These are phyloP conservation scores for Panicum miliaceum DNA, from an alignment of 176 grass and related monocot species.

Conservation along the genomic window DNA sequence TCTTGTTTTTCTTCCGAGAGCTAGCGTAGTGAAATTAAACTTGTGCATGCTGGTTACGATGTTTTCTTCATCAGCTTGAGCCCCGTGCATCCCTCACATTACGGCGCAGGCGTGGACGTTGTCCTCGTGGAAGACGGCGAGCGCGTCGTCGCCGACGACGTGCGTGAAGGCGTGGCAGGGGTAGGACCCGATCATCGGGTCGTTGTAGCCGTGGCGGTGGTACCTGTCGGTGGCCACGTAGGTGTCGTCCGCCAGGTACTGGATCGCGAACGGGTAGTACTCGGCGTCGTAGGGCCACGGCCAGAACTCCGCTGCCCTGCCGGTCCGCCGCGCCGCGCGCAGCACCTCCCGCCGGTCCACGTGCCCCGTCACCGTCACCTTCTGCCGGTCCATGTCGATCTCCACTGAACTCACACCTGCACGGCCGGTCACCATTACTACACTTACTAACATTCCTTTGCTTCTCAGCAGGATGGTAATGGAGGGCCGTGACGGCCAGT, in stretches of 20 bases:
- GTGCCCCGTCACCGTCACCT: conserved; percentile 87
- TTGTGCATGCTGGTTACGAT: neutral
- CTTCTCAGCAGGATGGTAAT: neutral
- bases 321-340: conserved; percentile 73
- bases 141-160: conserved; percentile 67
- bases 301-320: conserved; percentile 85
- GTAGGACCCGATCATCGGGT: conserved; percentile 59
- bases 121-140: conserved; percentile 75
- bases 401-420: conserved; percentile 72
- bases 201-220: conserved; percentile 80
- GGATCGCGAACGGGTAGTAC: conserved; percentile 81
- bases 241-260: conserved; percentile 76
- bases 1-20: no score
- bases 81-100: conserved; percentile 43
- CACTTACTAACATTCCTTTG: neutral
- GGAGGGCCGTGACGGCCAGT: neutral
- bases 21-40: neutral
- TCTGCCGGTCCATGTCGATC: conserved; percentile 83
- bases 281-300: conserved; percentile 75
- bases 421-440: neutral
- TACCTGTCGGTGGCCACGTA: conserved; percentile 68
- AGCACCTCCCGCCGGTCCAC: conserved; percentile 68
- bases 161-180: conserved; percentile 73
- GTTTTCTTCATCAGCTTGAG: neutral
- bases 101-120: conserved; percentile 81